Base-by-base conservation (phyloP, 1,139 yeast genomes). In the Diutina rugosa region DNA sequence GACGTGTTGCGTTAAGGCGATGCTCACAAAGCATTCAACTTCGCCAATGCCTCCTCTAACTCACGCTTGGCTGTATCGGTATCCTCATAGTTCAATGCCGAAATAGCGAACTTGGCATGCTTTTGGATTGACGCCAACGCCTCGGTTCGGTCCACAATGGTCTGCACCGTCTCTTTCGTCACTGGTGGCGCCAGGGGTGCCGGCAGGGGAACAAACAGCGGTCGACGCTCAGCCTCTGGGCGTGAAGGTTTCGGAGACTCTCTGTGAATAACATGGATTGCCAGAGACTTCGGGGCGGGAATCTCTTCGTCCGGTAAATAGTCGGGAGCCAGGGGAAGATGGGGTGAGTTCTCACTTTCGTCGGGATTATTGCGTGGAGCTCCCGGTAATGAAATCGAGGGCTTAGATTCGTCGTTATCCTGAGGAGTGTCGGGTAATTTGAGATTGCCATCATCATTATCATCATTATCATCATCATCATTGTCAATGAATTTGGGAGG, bases 71-170 rank as follows among this genome's bases (percentile, higher is more conserved):
- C 98, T 0, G 98, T 93, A 5, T 69, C 75, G 53, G 83, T 73
- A 64, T 93, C 99, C 61, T 93, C 98, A 67, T 90, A 93, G 67
- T 90, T 91, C 63, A 93, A 77, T 0, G 99, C 99, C 55, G 96
- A 88, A 9, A 91, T 85, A 3, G 97, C 98, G 68, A 85, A 93
- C 68, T 86, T 88, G 55, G 97, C 93, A 62, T 83, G 87, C 65
- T 87, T 90, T 66, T 91, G 97, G 0, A 90, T 87, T 61, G 77
- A 73, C n/a, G 80, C 62, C 28, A 87, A 82, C 46, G 78, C 73
- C 58, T 87, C 90, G 21, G 86, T 80, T 51, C 79, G 77, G 60
- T 79, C 78, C 59, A 87, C 67, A 52, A 87, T 79, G 46, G 71
- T 67, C 47, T 70, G 69, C 32, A 86, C 77, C 53, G 79, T 77